Conservation (phyloP, 768 basidiomycete species). For the Austroboletus eburneus region DNA sequence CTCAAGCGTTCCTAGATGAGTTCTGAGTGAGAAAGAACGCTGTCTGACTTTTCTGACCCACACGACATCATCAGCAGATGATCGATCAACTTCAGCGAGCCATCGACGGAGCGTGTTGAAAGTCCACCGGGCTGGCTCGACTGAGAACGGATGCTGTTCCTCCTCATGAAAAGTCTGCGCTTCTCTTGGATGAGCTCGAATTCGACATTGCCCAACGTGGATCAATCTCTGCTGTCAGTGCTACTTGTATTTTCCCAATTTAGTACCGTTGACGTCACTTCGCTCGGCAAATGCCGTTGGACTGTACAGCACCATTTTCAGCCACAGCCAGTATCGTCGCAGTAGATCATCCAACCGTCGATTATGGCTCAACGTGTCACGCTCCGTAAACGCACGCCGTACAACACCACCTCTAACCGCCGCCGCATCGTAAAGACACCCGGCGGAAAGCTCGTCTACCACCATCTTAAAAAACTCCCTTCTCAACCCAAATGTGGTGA, state of each 20-base stretch:
- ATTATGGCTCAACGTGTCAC: slow-evolving; percentile 98
- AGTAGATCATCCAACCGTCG: slow-evolving; percentile 1
- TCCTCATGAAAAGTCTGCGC: slow-evolving; percentile 26
- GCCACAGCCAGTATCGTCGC: slow-evolving; percentile 21
- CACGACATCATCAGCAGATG: too few relatives aligned
- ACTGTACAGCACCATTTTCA: slow-evolving; percentile 22
- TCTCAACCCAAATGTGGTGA: slow-evolving; percentile 97
- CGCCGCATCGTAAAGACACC: slow-evolving; percentile 97
- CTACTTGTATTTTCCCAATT: slow-evolving; percentile 3
- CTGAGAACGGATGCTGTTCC: too few relatives aligned
- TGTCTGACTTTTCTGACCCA: too few relatives aligned
- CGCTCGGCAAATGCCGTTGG: slow-evolving; percentile 14
- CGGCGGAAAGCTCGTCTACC: slow-evolving; percentile 96
- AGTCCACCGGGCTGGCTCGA: too few relatives aligned
- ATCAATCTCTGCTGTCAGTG: background rate
- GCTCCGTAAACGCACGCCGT: slow-evolving; percentile 95
- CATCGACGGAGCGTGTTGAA: too few relatives aligned
- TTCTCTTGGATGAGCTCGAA: slow-evolving; percentile 22
- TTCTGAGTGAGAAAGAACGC: too few relatives aligned
- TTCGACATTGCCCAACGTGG: slow-evolving; percentile 15
- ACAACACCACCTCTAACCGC: slow-evolving; percentile 97
- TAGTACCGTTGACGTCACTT: too few relatives aligned
- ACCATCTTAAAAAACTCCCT: slow-evolving; percentile 94
- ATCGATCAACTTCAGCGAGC: too few relatives aligned
- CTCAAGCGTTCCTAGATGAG: slow-evolving; percentile 92